These are phyloP conservation scores for Rhododendron griersonianum DNA, from an alignment of 148 eudicot genomes.

Conservation along the genomic window DNA sequence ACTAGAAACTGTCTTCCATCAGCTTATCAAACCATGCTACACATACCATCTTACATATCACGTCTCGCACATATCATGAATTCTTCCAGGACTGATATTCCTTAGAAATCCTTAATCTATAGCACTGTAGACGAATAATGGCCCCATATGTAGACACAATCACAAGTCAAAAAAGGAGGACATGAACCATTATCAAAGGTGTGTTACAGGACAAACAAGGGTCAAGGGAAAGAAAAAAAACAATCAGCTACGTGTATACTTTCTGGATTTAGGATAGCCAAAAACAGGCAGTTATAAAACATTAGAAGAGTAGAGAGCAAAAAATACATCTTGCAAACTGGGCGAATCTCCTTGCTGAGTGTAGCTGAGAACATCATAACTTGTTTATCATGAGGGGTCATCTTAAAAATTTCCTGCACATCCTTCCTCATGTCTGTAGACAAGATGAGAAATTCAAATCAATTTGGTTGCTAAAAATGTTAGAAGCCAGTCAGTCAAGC, in stretches of 20 bases:
- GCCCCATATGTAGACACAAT: neutral
- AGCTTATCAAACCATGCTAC: neutral
- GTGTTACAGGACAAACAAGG: neutral
- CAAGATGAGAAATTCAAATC: neutral
- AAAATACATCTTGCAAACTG: constrained; percentile 35
- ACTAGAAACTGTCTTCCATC: neutral
- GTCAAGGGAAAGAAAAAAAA: too few relatives aligned
- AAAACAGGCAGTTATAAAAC: neutral
- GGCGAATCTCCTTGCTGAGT: constrained; percentile 45
- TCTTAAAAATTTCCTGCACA: constrained; percentile 38
- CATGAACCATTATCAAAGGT: neutral
- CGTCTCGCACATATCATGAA: neutral
- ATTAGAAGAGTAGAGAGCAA: neutral
- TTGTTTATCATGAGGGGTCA: constrained; percentile 46
- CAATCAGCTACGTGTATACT: too few relatives aligned
- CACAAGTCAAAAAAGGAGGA: neutral
- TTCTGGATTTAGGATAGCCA: neutral
- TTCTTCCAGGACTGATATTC: neutral
- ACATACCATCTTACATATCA: neutral
- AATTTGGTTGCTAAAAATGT: neutral
- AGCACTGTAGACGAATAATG: too few relatives aligned
- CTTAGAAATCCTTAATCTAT: neutral
- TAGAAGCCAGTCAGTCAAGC: neutral
- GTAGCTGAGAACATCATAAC: constrained; percentile 49
- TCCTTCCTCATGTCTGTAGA: constrained; percentile 35